phyloP scores from a whole-genome alignment of 1,284 basidiomycete species.

The Cystobasidium slooffiae region DNA sequence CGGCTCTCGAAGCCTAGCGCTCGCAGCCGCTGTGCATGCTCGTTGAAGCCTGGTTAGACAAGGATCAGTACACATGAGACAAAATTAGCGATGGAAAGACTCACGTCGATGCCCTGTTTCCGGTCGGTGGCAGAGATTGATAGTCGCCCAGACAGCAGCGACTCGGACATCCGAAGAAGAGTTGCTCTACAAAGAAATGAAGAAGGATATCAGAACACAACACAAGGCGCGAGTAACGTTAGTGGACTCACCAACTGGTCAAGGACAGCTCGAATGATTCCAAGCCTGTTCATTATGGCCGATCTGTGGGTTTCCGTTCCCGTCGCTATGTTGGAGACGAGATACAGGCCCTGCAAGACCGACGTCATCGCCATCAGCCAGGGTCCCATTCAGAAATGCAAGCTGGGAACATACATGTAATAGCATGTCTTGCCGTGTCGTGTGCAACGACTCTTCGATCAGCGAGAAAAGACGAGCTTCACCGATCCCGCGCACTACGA shows the following conservation, averaged over 20 bases:
- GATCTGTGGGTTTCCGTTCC: constrained; percentile 44
- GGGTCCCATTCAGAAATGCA: not conserved
- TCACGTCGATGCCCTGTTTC: constrained; percentile 1
- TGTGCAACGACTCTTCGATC: constrained; percentile 36
- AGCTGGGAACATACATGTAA: constrained; percentile 38
- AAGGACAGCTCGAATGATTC: constrained; percentile 43
- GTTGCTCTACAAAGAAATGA: constrained; percentile 19
- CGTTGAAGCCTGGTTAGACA: constrained; percentile 15
- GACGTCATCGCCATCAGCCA: not conserved
- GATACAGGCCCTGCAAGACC: constrained; percentile 46
- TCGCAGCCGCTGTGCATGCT: constrained; percentile 43
- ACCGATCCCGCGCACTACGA: constrained; percentile 46
- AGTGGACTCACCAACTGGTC: constrained; percentile 46
- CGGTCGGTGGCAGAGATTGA: constrained; percentile 48
- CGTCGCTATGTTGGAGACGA: constrained; percentile 50
- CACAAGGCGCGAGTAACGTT: not conserved
- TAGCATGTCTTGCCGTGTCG: constrained; percentile 16
- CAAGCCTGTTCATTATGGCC: constrained; percentile 46
- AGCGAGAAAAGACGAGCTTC: constrained; percentile 48
- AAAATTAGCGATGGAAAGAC: not conserved
- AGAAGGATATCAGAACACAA: not conserved
- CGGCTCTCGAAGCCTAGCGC: constrained; percentile 48
- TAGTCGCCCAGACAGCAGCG: constrained; percentile 49
- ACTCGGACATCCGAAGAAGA: constrained; percentile 44
- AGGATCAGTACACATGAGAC: not conserved